These are phyloP conservation scores for Mortierella sp. DNA, from an alignment of 371 early-diverging fungal species.

Conservation along the genomic window DNA sequence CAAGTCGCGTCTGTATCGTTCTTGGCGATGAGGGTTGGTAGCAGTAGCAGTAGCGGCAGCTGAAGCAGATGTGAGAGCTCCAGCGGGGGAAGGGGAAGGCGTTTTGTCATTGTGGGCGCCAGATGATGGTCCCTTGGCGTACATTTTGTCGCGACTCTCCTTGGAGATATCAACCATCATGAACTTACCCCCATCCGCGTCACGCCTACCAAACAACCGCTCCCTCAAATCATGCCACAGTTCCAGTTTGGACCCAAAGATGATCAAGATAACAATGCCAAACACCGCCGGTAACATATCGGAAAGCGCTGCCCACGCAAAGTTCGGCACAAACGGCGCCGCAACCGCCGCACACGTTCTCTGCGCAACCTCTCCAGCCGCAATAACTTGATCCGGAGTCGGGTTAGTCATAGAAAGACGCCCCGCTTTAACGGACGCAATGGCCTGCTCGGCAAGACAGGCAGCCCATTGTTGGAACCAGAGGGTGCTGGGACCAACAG, in stretches of 20 bases:
- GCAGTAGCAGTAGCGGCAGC: neutral
- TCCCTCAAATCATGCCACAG: constrained; percentile 9
- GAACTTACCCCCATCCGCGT: neutral
- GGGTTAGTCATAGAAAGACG: neutral
- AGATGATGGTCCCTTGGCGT: neutral
- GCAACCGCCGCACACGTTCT: constrained; percentile 27
- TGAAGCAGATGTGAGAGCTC: neutral
- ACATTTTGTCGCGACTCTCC: constrained; percentile 6
- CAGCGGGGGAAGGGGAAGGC: neutral
- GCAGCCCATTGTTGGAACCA: constrained; percentile 39
- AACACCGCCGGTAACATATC: constrained; percentile 30
- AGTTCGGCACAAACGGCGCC: constrained; percentile 23
- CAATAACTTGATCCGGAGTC: constrained; percentile 13
- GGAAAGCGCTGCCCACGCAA: constrained; percentile 32
- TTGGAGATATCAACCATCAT: constrained; percentile 15
- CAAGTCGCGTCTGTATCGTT: constrained; percentile 2
- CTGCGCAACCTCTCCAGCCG: constrained; percentile 30
- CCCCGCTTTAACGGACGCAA: constrained; percentile 6
- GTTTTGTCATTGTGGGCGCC: neutral
- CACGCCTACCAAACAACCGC: neutral
- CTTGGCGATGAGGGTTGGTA: neutral
- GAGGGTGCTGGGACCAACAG: neutral
- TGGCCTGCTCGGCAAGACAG: constrained; percentile 31
- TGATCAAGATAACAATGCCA: constrained; percentile 28
- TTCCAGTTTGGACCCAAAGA: constrained; percentile 9